phyloP scores from a whole-genome alignment of 306 rosid genomes.

The Astragalus membranaceus region DNA sequence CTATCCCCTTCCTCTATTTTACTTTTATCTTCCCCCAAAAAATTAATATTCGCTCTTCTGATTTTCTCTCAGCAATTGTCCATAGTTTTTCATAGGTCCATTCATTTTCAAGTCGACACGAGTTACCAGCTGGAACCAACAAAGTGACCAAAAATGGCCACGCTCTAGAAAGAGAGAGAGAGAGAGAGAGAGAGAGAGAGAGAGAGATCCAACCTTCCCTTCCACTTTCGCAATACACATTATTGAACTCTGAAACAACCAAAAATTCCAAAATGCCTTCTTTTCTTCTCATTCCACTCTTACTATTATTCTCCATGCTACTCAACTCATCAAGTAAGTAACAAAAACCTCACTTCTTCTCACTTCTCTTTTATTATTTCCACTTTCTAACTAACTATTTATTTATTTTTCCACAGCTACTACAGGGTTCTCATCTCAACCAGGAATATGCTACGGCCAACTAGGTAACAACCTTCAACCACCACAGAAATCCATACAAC shows the following conservation, averaged over 20 bases:
- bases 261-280: not conserved
- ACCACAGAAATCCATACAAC: constrained; percentile 40
- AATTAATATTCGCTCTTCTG: too few relatives aligned
- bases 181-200: too few relatives aligned
- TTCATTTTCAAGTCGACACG: too few relatives aligned
- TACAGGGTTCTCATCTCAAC: constrained; percentile 36
- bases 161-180: too few relatives aligned
- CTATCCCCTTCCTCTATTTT: too few relatives aligned
- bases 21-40: too few relatives aligned
- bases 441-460: constrained; percentile 75
- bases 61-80: not conserved
- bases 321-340: not conserved
- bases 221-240: not conserved
- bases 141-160: too few relatives aligned
- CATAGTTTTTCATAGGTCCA: too few relatives aligned
- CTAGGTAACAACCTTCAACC: constrained; percentile 73
- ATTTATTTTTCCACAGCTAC: constrained; percentile 17
- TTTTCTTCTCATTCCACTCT: not conserved
- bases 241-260: not conserved
- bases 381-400: not conserved
- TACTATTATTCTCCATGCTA: not conserved
- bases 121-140: too few relatives aligned
- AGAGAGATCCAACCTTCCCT: not conserved
- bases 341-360: not conserved
- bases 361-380: not conserved